A percentile compares a stretch with the other conserved stretches of the same genome.
Evolutionary conservation across 2,329 filamentous ascomycete species (phyloP).

Genomic region (Drechslerella stenobrocha): DNA sequence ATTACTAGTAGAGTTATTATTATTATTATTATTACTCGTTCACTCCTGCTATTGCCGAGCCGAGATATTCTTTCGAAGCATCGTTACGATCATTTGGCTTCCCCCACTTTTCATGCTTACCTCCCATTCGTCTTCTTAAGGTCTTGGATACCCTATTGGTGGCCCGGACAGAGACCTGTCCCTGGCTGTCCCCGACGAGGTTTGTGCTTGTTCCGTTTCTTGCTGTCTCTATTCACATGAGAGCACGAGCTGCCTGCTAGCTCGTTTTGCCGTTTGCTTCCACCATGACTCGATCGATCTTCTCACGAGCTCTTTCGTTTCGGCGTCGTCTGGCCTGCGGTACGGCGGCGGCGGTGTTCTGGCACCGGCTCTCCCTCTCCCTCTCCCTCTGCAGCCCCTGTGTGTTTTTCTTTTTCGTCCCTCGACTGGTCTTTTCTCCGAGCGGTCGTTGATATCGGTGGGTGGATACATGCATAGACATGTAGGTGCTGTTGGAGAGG

Average conservation of each 20-base stretch:
- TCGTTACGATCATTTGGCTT: slow-evolving; percentile 40
- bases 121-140: slow-evolving; percentile 9
- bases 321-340: too few relatives aligned
- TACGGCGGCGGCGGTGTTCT: too few relatives aligned
- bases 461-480: neutral
- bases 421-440: slow-evolving; percentile 18
- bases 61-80: slow-evolving; percentile 34
- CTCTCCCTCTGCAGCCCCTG: too few relatives aligned
- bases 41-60: neutral
- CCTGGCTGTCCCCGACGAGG: slow-evolving; percentile 34
- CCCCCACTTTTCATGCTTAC: slow-evolving; percentile 48
- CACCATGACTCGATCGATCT: neutral
- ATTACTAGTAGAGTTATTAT: neutral
- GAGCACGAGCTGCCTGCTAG: slow-evolving; percentile 13
- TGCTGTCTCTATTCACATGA: neutral
- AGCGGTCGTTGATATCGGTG: neutral
- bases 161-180: slow-evolving; percentile 16
- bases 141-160: slow-evolving; percentile 29
- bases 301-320: neutral
- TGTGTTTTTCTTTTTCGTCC: too few relatives aligned
- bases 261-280: neutral
- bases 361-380: too few relatives aligned
- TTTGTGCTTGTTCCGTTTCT: slow-evolving; percentile 27
- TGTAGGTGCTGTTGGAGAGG: neutral
- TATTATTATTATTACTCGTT: neutral